Base-by-base conservation (phyloP, 176 grass and related monocot species). In the Panicum miliaceum region DNA sequence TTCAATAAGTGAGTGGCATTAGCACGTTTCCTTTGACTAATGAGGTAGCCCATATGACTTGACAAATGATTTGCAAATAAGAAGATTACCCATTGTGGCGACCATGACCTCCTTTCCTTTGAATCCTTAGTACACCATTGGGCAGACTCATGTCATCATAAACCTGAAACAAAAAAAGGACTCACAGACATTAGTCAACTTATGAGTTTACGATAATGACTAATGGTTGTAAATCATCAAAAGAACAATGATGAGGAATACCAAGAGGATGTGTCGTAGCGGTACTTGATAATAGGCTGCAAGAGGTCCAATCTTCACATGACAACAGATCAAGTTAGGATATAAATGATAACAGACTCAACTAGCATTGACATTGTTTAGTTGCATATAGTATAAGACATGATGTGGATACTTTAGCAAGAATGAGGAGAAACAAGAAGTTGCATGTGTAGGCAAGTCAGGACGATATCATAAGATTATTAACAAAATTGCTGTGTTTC, bases 211-310 rank as follows among this genome's bases (percentile, higher is more conserved):
- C 68, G 59, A 60, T 62, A 80, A 65, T 29, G 42, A 79, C 68
- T 75, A 38, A 15, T 19, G 27, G 18, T 5, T 34, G 73, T 38
- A 72, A 37, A 84, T 43, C 34, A 81, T 40, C 34, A 87, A 59
- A 29, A 88, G 67, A 79, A 77, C 22, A 69, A 61, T 86, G 66
- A 79, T 76, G 80, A 86, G 57, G 50, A 59, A 43, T 91, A 92
- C 89, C 91, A 94, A 58, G 63, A 97, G 91, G 78, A 97, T 97
- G 81, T 97, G 90, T 79, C 93, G 78, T 64, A 98, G 61, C 1
- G 96, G 96, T 75, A 98, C 89, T 92, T 98, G 91, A 76, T 98
- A 98, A 85, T 98, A 95, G 51, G 93, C 91, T 75, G 96, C 91
- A 90, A 98, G 90, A 1, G 89, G 83, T 64, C 87, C 87, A 53